phyloP scores from a whole-genome alignment of 1,139 yeast genomes.

The Nadsonia starkeyi-henricii region DNA sequence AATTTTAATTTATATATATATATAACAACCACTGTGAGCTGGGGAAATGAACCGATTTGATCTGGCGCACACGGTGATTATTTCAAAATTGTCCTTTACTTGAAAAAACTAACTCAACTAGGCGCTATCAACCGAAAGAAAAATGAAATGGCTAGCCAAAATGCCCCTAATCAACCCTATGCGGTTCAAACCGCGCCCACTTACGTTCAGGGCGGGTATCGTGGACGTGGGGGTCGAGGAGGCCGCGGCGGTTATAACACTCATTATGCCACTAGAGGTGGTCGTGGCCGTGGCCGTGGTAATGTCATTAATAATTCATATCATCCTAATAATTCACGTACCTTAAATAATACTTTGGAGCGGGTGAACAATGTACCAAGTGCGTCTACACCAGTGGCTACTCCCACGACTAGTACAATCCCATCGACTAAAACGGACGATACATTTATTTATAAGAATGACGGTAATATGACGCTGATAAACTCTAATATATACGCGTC shows the following conservation, averaged over 20 bases:
- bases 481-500: neutral
- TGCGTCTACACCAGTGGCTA: neutral
- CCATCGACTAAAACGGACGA: neutral
- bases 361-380: neutral
- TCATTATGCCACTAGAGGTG: neutral
- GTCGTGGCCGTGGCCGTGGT: constrained; percentile 5
- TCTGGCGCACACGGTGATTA: too few species aligned
- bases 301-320: neutral
- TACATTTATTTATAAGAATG: neutral
- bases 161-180: neutral
- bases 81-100: too few species aligned
- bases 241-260: neutral
- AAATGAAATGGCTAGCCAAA: constrained; percentile 9
- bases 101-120: constrained; percentile 7
- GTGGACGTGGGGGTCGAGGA: constrained; percentile 9
- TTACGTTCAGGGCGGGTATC: constrained; percentile 6
- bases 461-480: neutral
- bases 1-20: too few species aligned
- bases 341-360: neutral
- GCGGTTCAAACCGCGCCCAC: constrained; percentile 2
- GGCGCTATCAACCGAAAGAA: constrained; percentile 22
- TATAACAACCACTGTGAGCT: too few species aligned
- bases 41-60: too few species aligned
- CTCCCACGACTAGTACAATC: neutral
- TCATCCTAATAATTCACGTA: neutral